A percentile compares a stretch with the other conserved stretches of the same genome.
These are phyloP conservation scores for Kregervanrija pseudodelftensis DNA, from an alignment of 805 yeast species.

Conservation along the genomic window DNA sequence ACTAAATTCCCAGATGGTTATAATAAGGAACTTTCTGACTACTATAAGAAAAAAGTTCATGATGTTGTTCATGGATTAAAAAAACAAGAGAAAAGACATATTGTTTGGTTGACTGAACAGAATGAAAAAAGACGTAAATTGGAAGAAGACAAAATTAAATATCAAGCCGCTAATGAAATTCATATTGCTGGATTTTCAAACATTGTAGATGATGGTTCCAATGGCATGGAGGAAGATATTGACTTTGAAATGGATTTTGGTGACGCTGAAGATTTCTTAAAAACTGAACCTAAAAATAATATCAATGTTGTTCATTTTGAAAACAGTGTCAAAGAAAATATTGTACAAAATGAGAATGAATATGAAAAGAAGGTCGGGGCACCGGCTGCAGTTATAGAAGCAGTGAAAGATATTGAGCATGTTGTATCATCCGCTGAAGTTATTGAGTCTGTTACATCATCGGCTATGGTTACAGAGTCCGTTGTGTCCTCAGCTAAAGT, in stretches of 20 bases:
- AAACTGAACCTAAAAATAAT: background rate
- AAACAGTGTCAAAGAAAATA: background rate
- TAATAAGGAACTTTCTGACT: constrained; percentile 11
- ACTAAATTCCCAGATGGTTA: constrained; percentile 18
- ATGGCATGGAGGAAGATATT: constrained; percentile 20
- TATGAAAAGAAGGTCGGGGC: constrained; percentile 1
- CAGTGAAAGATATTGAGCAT: background rate
- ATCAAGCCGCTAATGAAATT: constrained; percentile 14
- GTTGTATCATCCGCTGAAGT: background rate
- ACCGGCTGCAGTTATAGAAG: background rate
- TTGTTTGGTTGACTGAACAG: constrained; percentile 18
- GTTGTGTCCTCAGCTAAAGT: background rate
- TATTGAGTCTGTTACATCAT: background rate
- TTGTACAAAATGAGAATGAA: background rate
- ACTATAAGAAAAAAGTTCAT: constrained; percentile 15
- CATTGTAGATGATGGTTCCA: constrained; percentile 7
- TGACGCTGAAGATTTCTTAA: constrained; percentile 11
- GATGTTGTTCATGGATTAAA: constrained; percentile 22
- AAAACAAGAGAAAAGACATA: constrained; percentile 22
- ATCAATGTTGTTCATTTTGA: background rate
- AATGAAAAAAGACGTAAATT: constrained; percentile 22
- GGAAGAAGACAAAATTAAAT: constrained; percentile 15
- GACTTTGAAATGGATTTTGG: constrained; percentile 26
- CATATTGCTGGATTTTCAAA: constrained; percentile 14
- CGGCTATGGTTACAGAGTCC: background rate